Conservation (phyloP, 495 filamentous ascomycete species). For the Penicillium psychrofluorescens region DNA sequence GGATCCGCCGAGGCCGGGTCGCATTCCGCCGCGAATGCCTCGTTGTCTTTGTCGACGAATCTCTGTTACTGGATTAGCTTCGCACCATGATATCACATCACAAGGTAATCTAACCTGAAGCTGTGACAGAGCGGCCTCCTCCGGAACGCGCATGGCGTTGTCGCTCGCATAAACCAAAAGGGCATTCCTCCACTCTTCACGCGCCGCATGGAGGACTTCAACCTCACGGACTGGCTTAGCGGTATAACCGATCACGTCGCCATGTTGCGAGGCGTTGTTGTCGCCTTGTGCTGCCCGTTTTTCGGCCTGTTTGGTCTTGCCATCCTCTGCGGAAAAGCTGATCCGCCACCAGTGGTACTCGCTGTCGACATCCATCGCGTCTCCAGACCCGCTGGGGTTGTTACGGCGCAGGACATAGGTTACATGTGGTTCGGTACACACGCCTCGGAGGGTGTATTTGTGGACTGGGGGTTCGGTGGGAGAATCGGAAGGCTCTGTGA, state of each 20-base stretch:
- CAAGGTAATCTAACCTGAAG: slow-evolving; percentile 29
- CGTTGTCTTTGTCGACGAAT: slow-evolving; percentile 43
- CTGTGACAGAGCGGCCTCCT: slow-evolving; percentile 24
- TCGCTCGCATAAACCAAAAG: slow-evolving; percentile 47
- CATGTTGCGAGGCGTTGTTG: slow-evolving; percentile 12
- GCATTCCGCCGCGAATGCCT: slow-evolving; percentile 37
- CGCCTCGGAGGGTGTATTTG: slow-evolving; percentile 45
- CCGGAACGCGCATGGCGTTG: slow-evolving; percentile 27
- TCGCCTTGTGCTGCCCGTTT: slow-evolving; percentile 15
- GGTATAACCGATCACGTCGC: slow-evolving; percentile 38
- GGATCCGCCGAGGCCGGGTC: slow-evolving; percentile 9
- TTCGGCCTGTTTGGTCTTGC: slow-evolving; percentile 28
- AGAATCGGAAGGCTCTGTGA: slow-evolving; percentile 46
- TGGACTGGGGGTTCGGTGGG: slow-evolving; percentile 33
- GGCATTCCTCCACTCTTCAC: slow-evolving; percentile 39
- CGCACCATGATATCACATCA: too few relatives aligned
- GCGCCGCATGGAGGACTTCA: slow-evolving; percentile 45
- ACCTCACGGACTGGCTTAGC: slow-evolving; percentile 39
- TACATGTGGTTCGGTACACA: slow-evolving; percentile 43
- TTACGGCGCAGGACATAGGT: slow-evolving; percentile 40
- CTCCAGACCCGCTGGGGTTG: neutral
- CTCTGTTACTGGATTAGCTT: slow-evolving; percentile 19
- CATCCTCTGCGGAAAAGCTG: slow-evolving; percentile 42
- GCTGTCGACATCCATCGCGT: slow-evolving; percentile 20
- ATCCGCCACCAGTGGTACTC: slow-evolving; percentile 51